Evolutionary conservation across 345 rosid genomes (phyloP), one percentile per base, ranked within the genome.

Genomic region (Garcia nutans): DNA sequence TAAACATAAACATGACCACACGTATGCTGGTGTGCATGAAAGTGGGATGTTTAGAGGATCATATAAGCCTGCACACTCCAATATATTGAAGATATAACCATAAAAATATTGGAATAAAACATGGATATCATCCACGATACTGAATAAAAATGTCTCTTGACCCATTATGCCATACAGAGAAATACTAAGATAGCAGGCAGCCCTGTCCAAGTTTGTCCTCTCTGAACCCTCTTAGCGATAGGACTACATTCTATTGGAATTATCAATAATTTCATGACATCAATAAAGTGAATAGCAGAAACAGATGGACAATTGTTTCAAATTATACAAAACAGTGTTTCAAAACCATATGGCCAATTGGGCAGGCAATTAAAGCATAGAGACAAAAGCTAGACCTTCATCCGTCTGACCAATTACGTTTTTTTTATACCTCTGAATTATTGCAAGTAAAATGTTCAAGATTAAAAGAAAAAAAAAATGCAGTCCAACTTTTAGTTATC

Each of bases 41-140:
- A 24, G 65, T 26, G 76, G 44, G 45, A 55, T 77, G 63, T 64
- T 55, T 54, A 22, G 67, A 68, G 75, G 58, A 8, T 71, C 68
- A 63, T 33, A 20, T 2, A 17, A 3, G 28, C 22, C 26, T 37
- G 74, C 33, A 22, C 41, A 42, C 23, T 76, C 37, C 63, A 47
- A 61, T 55, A 16, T 20, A 59, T 16, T 6, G 61, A 16, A 26
- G 26, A 26, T 47, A 41, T 66, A 23, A 23, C 8, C 71, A 50
- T 57, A 44, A 19, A 15, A 60, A 47, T 28, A 10, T 23, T 0
- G 54, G 55, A 44, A 54, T 11, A 11, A 63, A 62, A 8, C 47
- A 20, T 26, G 63, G 33, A 41, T n/a, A 74, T 3, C 63, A 49
- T 47, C 5, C 41, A 8, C 4, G 67, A 8, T 2, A 57, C 6